These are phyloP conservation scores for Euphorbia tirucalli DNA, from an alignment of 345 rosid species.

Conservation along the genomic window DNA sequence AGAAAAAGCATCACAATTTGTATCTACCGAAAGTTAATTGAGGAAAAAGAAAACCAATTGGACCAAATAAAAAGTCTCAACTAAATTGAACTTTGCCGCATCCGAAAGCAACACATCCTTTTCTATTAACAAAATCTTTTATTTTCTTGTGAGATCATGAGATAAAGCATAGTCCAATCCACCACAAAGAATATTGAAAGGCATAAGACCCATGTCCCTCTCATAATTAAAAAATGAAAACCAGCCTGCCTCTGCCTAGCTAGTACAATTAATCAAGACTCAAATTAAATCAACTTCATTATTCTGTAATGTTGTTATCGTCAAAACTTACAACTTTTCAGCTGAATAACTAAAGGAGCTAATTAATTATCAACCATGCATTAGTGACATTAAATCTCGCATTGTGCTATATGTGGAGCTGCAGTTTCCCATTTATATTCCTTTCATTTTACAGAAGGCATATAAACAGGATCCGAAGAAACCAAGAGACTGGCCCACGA, in stretches of 20 bases:
- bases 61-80: neutral
- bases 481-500: conserved; percentile 51
- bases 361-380: no score
- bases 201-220: neutral
- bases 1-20: neutral
- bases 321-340: conserved; percentile 22
- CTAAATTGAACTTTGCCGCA: neutral
- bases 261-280: neutral
- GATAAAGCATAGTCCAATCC: no score
- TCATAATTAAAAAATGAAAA: neutral
- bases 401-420: conserved; percentile 8
- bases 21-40: neutral
- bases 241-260: no score
- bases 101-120: neutral
- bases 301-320: neutral
- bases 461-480: conserved; percentile 54
- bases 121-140: neutral
- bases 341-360: no score
- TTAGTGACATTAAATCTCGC: conserved; percentile 19
- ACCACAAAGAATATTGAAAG: no score
- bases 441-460: conserved; percentile 50
- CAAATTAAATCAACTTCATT: neutral
- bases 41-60: neutral
- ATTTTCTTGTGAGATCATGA: no score
- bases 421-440: conserved; percentile 24